Percentiles rank a stretch among this genome's conserved stretches.
phyloP scores from a whole-genome alignment of 2,329 filamentous ascomycete genomes.

The Aspergillus uvarum region DNA sequence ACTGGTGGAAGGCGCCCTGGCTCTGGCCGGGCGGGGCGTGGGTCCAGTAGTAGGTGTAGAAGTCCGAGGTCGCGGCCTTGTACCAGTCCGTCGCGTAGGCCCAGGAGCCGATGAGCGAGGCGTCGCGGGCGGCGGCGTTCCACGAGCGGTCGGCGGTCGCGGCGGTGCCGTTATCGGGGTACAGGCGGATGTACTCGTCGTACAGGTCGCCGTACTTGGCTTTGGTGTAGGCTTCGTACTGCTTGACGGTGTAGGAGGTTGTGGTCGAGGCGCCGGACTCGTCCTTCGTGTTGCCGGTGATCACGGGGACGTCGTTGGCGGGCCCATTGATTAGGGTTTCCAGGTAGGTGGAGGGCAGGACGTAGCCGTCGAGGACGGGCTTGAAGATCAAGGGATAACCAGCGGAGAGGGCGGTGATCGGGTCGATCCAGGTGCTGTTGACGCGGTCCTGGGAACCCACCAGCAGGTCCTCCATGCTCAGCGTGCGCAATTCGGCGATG shows the following conservation, averaged over 20 bases:
- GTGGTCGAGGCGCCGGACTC: constrained; percentile 20
- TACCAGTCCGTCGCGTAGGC: constrained; percentile 31
- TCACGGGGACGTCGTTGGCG: constrained; percentile 27
- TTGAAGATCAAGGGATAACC: constrained; percentile 26
- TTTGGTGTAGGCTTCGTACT: constrained; percentile 27
- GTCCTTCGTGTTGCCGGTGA: constrained; percentile 33
- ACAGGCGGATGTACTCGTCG: constrained; percentile 28
- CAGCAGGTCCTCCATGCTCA: constrained; percentile 35
- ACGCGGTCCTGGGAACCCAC: constrained; percentile 22
- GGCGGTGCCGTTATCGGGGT: constrained; percentile 25
- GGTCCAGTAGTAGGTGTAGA: constrained; percentile 41
- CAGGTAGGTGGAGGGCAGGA: constrained; percentile 24
- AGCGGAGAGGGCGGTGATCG: constrained; percentile 23
- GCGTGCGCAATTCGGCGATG: constrained; percentile 41
- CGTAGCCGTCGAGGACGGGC: constrained; percentile 30
- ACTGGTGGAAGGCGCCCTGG: constrained; percentile 39
- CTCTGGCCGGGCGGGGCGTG: constrained; percentile 39
- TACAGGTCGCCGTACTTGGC: constrained; percentile 35
- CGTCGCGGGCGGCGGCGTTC: constrained; percentile 30
- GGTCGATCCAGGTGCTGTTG: constrained; percentile 17
- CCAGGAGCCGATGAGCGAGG: constrained; percentile 28
- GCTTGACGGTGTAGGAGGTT: constrained; percentile 26
- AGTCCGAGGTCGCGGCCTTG: constrained; percentile 23
- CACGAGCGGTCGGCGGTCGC: constrained; percentile 22
- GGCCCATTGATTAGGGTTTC: constrained; percentile 14